Base-by-base conservation (phyloP, 352 stramenopile genomes). In the Phytophthora aleatoria region DNA sequence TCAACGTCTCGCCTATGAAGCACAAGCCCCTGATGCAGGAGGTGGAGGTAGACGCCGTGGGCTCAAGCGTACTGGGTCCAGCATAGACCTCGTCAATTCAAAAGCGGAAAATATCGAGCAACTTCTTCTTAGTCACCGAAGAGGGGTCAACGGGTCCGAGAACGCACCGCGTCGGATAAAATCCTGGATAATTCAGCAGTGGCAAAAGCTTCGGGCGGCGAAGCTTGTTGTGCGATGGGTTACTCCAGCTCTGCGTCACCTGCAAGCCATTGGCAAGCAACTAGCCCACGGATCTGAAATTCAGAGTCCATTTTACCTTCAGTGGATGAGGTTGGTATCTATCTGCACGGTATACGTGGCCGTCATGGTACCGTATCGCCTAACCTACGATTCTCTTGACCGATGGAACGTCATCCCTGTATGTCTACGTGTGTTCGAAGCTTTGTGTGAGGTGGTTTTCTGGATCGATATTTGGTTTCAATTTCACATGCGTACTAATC, bases 391-490 rank as follows among this genome's bases (percentile, higher is more conserved):
- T 48, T 71, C 67, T 0, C 43, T 87, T 2, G 74, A 83, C 31
- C 72, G 76, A 1, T 79, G 55, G 68, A 86, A 71, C 16, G 50
- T 60, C 31, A 61, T 86, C 15, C 73, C 80, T 1, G 49, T 85
- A 1, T 16, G 71, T 5, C 15, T 80, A 11, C 64, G 80, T 2
- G 24, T 71, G 12, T 15, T 74, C 7, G 80, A 89, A 54, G 45
- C 36, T 15, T 12, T 80, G 11, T 86, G 76, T 50, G 77, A 87
- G 28, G 8, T 79, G n/a, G 67, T 78, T 2, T 85, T 81, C 44
- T 85, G 67, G 71, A 45, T 60, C 26, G 79, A 89, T 24, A 81
- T 89, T 50, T 87, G 75, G 77, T 84, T 87, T 54, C 73, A 87
- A 35, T 90, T 87, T 36, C 75, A 79, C 9, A 73, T 87, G n/a